phyloP scores from a whole-genome alignment of 108 stramenopile species.

The Nitzschia palea region DNA sequence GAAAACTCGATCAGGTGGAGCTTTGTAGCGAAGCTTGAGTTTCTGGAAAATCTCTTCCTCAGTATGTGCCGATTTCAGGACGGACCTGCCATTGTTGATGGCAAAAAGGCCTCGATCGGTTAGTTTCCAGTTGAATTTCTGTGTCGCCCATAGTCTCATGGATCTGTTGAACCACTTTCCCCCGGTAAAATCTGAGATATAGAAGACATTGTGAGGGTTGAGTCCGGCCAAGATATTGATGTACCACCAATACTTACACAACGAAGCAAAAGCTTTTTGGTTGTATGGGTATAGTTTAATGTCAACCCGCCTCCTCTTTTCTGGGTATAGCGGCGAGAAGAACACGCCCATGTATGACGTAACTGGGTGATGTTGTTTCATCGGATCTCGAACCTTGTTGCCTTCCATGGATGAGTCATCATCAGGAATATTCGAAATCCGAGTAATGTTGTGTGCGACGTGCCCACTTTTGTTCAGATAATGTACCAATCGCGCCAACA shows the following conservation, averaged over 20 bases:
- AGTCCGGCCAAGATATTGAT: neutral
- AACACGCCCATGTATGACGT: constrained; percentile 36
- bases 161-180: constrained; percentile 35
- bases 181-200: constrained; percentile 30
- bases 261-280: constrained; percentile 12
- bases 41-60: constrained; percentile 14
- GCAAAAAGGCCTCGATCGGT: constrained; percentile 28
- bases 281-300: constrained; percentile 34
- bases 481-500: constrained; percentile 16
- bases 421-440: neutral
- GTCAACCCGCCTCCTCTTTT: constrained; percentile 29
- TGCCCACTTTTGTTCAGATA: constrained; percentile 17
- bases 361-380: neutral
- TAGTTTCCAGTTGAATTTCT: constrained; percentile 18
- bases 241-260: constrained; percentile 8
- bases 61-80: neutral
- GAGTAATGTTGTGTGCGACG: constrained; percentile 31
- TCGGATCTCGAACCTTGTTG: neutral
- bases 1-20: neutral
- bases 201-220: neutral
- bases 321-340: constrained; percentile 5
- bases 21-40: neutral
- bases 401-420: neutral
- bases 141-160: constrained; percentile 31
- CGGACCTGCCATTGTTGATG: neutral